A percentile compares a stretch with the other conserved stretches of the same genome.
These are phyloP conservation scores for Diplodia mutila DNA, from an alignment of 2,329 filamentous ascomycete species.

Conservation along the genomic window DNA sequence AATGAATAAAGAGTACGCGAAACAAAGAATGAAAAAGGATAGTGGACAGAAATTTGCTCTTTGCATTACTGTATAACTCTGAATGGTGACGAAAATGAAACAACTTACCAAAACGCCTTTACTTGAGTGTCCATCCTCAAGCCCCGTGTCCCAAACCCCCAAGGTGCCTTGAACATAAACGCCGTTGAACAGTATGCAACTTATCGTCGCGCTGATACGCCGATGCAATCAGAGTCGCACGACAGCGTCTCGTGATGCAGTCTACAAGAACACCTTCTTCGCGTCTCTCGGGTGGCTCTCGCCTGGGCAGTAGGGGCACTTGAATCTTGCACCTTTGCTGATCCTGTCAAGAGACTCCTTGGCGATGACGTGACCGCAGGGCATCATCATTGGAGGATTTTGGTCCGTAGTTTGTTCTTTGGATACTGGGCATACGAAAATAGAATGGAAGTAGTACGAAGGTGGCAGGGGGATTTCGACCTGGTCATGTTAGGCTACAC, in stretches of 20 bases:
- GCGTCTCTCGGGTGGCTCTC: constrained; percentile 81
- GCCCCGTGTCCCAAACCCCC: constrained; percentile 1
- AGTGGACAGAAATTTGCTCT: not conserved
- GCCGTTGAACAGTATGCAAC: constrained; percentile 2
- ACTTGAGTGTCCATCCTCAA: not conserved
- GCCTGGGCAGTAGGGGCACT: constrained; percentile 92
- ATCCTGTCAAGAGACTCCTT: constrained; percentile 80
- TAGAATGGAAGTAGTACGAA: constrained; percentile 80
- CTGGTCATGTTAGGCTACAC: constrained; percentile 46
- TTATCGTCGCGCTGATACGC: constrained; percentile 9
- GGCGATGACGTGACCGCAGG: constrained; percentile 92
- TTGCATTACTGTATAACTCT: constrained; percentile 15
- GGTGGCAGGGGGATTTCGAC: constrained; percentile 69
- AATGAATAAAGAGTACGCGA: not conserved
- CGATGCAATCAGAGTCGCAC: constrained; percentile 11
- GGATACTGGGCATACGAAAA: constrained; percentile 96
- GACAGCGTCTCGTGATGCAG: not conserved
- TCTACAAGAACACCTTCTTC: constrained; percentile 69
- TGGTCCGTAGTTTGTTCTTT: constrained; percentile 93
- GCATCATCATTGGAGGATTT: constrained; percentile 96
- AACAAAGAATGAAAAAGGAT: not conserved
- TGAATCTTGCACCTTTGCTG: constrained; percentile 79
- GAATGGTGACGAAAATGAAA: not conserved
- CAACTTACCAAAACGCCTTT: constrained; percentile 13
- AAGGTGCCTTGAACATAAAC: constrained; percentile 9